Base-by-base conservation (phyloP, 2,329 filamentous ascomycete genomes). In the Massarina eburnea region DNA sequence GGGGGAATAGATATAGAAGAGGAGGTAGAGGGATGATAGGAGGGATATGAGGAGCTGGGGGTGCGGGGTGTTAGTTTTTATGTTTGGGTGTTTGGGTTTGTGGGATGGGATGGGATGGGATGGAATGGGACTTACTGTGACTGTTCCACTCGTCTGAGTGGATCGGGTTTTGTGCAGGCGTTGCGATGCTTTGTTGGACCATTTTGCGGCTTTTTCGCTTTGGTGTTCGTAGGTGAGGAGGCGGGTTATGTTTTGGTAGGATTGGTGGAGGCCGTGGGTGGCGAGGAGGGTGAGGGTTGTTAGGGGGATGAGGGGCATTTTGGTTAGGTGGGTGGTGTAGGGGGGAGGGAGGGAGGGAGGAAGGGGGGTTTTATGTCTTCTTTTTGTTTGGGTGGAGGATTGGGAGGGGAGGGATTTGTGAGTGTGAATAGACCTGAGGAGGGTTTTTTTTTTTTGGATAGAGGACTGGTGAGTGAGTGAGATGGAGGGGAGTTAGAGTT, bases 161-260 rank as follows among this genome's bases (percentile, higher is more conserved):
- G 62, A 59, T 18, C 67, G 44, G 7, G 69, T 71, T 49, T 65
- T 70, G 32, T 55, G 52, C 32, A 72, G 49, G 7, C 65, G 55
- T 17, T 67, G 46, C 0, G 64, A 66, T 0, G 62, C 68, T 0
- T 58, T 66, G 21, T 57, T 57, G 2, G 62, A 68, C 59, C 63
- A 71, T 52, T 71, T 57, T 36, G 70, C 69, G 1, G 67, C 68
- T 32, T 66, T 68, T 30, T 71, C 57, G 36, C 58, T 58, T 35
- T 61, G 48, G n/a, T 51, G 26, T 38, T 72, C 69, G 52, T 70
- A 72, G 19, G 59, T 46, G 24, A 59, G 64, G 1, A 72, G 58
- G 12, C 62, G 66, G 6, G 59, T 61, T 43, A 72, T 70, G 57
- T 64, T 68, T 26, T 59, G 49, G 53, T 67, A 68, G 18, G 62